phyloP scores from a whole-genome alignment of 352 stramenopile genomes.

The Phytopythium helicoides region DNA sequence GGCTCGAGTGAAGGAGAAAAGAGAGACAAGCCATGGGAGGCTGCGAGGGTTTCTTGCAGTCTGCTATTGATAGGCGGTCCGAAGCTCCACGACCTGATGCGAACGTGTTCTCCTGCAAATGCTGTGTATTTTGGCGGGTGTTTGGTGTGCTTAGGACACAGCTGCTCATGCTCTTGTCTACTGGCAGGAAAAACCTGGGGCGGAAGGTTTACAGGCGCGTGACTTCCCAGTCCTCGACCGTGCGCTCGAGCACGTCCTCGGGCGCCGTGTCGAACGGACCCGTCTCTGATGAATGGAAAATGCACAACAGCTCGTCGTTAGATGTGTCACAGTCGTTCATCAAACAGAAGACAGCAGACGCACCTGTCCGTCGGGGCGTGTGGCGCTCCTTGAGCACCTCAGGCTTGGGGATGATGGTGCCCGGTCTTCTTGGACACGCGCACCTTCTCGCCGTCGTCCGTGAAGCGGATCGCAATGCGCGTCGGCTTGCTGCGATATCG shows the following conservation, averaged over 20 bases:
- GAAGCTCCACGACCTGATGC: no score
- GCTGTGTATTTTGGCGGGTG: no score
- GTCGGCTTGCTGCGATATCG: slow-evolving; percentile 53
- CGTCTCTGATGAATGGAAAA: slow-evolving; percentile 42
- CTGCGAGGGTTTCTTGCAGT: no score
- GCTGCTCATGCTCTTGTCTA: no score
- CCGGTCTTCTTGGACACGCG: slow-evolving; percentile 93
- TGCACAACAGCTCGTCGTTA: slow-evolving; percentile 10
- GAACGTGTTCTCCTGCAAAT: background rate
- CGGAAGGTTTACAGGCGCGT: slow-evolving; percentile 44
- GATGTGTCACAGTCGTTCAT: background rate
- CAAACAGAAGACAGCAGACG: slow-evolving; percentile 4
- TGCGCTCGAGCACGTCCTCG: slow-evolving; percentile 79
- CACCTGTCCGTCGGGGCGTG: slow-evolving; percentile 77
- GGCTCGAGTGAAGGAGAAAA: no score
- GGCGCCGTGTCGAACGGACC: slow-evolving; percentile 77
- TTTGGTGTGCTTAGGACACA: no score
- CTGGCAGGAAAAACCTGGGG: no score
- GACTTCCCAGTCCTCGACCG: slow-evolving; percentile 74
- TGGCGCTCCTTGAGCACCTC: slow-evolving; percentile 89
- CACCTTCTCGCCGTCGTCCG: slow-evolving; percentile 93
- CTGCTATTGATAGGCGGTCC: background rate
- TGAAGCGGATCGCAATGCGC: slow-evolving; percentile 76
- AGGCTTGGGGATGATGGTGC: slow-evolving; percentile 95
- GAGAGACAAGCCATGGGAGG: no score